Conservation (phyloP, 768 basidiomycete genomes). For the Trametes maxima region DNA sequence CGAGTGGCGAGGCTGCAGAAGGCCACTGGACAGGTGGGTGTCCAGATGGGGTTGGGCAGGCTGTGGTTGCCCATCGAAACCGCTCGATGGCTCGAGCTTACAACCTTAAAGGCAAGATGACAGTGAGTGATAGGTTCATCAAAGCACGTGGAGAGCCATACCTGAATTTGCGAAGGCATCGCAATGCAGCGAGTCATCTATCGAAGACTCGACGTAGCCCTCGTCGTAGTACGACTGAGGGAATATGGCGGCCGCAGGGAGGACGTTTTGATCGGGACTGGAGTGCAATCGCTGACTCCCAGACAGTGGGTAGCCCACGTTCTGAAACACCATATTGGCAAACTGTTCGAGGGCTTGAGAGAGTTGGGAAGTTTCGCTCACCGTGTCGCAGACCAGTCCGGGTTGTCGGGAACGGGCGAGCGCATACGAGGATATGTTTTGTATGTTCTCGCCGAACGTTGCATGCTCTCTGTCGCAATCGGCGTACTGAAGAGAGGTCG, state of each 20-base stretch:
- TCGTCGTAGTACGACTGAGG: constrained; percentile 7
- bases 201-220: constrained; percentile 15
- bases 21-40: neutral
- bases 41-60: constrained; percentile 7
- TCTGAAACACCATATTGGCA: neutral
- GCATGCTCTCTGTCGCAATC: neutral
- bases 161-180: constrained; percentile 9
- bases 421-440: neutral
- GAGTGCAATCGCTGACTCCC: neutral
- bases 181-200: constrained; percentile 5
- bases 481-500: constrained; percentile 4
- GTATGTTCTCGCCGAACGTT: constrained; percentile 2
- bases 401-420: neutral
- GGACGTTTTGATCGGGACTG: neutral
- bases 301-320: neutral
- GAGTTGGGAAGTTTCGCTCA: neutral
- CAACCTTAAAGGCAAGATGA: constrained; percentile 7
- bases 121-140: neutral
- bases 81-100: neutral
- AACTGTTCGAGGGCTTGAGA: neutral
- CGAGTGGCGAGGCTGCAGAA: neutral
- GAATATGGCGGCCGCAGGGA: constrained; percentile 3
- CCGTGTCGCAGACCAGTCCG: constrained; percentile 11
- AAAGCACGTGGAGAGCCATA: constrained; percentile 1
- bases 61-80: constrained; percentile 3